phyloP scores from a whole-genome alignment of 1,284 basidiomycete genomes.

The Cutaneotrichosporon spelunceum region DNA sequence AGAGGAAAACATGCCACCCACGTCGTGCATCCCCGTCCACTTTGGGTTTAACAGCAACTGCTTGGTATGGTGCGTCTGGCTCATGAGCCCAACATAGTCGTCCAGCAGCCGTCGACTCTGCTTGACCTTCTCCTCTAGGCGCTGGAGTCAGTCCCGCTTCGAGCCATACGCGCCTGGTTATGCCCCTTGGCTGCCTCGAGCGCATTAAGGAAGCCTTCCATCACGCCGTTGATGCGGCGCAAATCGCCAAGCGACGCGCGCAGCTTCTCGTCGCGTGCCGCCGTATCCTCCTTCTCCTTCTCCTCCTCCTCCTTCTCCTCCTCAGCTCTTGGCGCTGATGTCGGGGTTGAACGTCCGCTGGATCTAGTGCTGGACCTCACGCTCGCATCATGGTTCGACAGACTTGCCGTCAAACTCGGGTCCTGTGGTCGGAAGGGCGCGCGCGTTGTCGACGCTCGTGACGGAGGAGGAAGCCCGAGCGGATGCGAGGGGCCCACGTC shows the following conservation, averaged over 20 bases:
- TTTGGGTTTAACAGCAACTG: slow-evolving; percentile 38
- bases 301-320: not conserved
- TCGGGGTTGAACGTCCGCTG: not conserved
- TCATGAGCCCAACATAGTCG: slow-evolving; percentile 45
- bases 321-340: not conserved
- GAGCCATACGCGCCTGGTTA: slow-evolving; percentile 41
- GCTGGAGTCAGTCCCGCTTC: slow-evolving; percentile 26
- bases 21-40: slow-evolving; percentile 48
- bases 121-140: slow-evolving; percentile 42
- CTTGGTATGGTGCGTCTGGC: slow-evolving; percentile 49
- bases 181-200: slow-evolving; percentile 43
- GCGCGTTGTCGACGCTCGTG: not conserved
- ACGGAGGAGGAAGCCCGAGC: slow-evolving; percentile 5
- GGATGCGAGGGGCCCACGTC: not conserved
- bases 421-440: not conserved
- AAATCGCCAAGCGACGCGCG: slow-evolving; percentile 47
- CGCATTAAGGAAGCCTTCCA: slow-evolving; percentile 45
- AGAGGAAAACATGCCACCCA: slow-evolving; percentile 27
- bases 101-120: slow-evolving; percentile 46
- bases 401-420: not conserved
- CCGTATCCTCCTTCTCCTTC: not conserved
- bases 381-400: not conserved
- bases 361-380: not conserved
- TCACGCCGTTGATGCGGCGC: slow-evolving; percentile 47
- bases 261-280: slow-evolving; percentile 23